Base-by-base conservation (phyloP, 1,139 yeast species). In the Komagataea norvegica region DNA sequence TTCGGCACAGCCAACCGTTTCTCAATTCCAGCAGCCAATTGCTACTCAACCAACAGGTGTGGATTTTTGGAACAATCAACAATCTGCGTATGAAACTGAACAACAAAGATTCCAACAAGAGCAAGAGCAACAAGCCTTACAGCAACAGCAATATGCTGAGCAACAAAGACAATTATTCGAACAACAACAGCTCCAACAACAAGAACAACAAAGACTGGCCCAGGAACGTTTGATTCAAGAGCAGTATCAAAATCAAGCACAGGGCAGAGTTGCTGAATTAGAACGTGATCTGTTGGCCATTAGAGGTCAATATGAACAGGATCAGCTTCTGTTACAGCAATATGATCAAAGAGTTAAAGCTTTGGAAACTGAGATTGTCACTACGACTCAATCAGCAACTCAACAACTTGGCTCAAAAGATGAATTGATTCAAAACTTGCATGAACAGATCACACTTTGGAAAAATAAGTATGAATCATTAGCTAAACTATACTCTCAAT, bases 401-500 rank as follows among this genome's bases (percentile, higher is more conserved):
- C 82, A 80, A 56, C 95, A 87, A 58, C 62, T 86, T 35, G 79
- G 79, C 7, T 72, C 89, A 7, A 87, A 85, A 54, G 88, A 85
- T 51, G 94, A 85, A 44, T 80, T 81, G 54, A 67, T 84, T 38
- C 70, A 65, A 32, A 72, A 74, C 41, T 60, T 85, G 40, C 89
- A 84, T 54, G 93, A 85, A 38, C 95, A 87, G 60, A 72, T 84
- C 32, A 67, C 64, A 26, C 73, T 78, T 45, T 88, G 96, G 96
- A 79, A 86, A 43, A 77, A 75, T 42, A 89, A 89, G 62, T 89
- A 89, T 60, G 96, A 88, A 56, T 77, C 94, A 0, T 70, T 89
- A 49, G 96, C 96, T 5, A 86, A 87, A 55, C 68, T 89, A 45
- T 89, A 89, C 57, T 82, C 95, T 2, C 96, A 88, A 60, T 70